Evolutionary conservation across 352 stramenopile genomes (phyloP), one percentile per base, ranked within the genome.

Genomic region (Pythium angustatum): DNA sequence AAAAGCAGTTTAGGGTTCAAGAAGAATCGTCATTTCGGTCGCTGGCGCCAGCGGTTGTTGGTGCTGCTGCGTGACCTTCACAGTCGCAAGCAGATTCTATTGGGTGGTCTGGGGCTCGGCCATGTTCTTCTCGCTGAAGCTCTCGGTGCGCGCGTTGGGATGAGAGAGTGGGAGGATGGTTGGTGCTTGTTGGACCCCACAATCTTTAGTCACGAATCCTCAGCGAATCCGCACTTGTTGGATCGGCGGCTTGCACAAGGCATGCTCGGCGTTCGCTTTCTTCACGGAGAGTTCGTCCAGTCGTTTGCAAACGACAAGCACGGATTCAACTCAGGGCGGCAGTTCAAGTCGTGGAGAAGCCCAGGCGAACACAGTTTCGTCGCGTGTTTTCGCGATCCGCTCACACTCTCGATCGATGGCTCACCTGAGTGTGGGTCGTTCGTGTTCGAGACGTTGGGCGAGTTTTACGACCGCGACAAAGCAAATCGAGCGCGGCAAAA

Each of bases 71-170:
- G 71, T 8, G 53, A 68, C 21, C 58, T 81, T 3, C 64, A 78
- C 54, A 34, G 7, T 12, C 36, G 66, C 14, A 73, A 70, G 48
- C 61, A 56, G 19, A 67, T 66, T 0, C 17, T 66, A 2, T 26
- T 81, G 0, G 58, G 68, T 10, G 74, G 58, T 0, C 45, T 81
- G 14, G 74, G 73, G 2, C 59, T 81, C 10, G 74, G 74, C 0
- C 74, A 81, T 38, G 68, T 81, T 28, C 48, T 72, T 11, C 22
- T 72, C 5, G 65, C 65, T 11, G 65, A 72, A 58, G 65, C 65
- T 5, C 48, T 72, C 19, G 65, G 65, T 1, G 65, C 33, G 12
- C 60, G 43, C 5, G 51, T 72, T 17, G 51, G 51, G 8, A 67
- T 67, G 53, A 67, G 62, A 17, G 65, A 72, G 26, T 72, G 65